Percentiles rank a stretch among this genome's conserved stretches.
Conservation (phyloP, 345 rosid genomes). For the Murraya paniculata region DNA sequence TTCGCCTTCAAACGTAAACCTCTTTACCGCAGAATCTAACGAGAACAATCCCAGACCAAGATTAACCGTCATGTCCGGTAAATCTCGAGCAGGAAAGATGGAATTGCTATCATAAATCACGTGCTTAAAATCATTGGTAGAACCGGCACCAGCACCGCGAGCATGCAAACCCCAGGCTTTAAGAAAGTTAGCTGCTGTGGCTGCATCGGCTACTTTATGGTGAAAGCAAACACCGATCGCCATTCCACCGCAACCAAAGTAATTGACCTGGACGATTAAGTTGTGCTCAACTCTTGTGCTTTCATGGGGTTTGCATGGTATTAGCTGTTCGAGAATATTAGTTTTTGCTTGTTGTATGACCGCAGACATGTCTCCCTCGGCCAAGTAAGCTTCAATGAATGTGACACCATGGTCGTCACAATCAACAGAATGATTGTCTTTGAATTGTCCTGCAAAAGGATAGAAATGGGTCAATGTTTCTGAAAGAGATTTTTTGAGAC, state of each 20-base stretch:
- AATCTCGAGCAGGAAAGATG: conserved; percentile 15
- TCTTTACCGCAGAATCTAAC: background rate
- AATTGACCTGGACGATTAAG: conserved; percentile 22
- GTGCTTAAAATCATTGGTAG: no score
- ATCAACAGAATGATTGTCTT: conserved; percentile 10
- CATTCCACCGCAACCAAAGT: conserved; percentile 30
- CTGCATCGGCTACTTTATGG: conserved; percentile 26
- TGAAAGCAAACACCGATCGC: conserved; percentile 17
- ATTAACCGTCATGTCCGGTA: background rate
- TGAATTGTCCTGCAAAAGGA: conserved; percentile 23
- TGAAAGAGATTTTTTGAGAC: conserved; percentile 23
- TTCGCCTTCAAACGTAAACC: conserved; percentile 18
- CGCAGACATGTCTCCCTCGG: background rate
- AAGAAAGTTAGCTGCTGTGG: conserved; percentile 14
- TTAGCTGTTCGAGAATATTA: conserved; percentile 7
- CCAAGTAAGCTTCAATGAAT: conserved; percentile 14
- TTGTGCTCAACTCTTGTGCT: background rate
- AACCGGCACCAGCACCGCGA: background rate
- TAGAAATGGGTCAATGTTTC: conserved; percentile 18
- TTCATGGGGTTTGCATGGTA: conserved; percentile 5
- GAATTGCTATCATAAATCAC: conserved; percentile 20
- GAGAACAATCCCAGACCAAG: background rate
- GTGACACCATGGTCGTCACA: conserved; percentile 27
- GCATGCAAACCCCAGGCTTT: conserved; percentile 21
- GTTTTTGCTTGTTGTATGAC: conserved; percentile 1